Conservation (phyloP, 441 rosid species). For the Pelargonium australe region DNA sequence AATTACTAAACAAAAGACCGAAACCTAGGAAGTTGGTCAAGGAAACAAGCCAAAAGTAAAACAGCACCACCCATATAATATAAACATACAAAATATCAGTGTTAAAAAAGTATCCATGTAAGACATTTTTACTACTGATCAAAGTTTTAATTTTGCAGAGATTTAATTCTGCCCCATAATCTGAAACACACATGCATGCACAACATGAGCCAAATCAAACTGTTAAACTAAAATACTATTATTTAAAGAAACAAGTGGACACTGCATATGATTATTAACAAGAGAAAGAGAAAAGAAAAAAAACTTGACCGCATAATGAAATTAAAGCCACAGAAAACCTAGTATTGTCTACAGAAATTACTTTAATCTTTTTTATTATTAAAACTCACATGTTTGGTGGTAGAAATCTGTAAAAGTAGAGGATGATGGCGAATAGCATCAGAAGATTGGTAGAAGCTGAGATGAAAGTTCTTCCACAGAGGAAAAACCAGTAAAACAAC, state of each 20-base stretch:
- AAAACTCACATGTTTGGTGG: slow-evolving; percentile 56
- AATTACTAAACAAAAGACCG: neutral
- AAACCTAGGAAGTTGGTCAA: slow-evolving; percentile 3
- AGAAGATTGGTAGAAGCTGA: slow-evolving; percentile 69
- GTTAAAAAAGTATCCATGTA: neutral
- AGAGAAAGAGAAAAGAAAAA: too few relatives aligned
- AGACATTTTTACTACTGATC: neutral
- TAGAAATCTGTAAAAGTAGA: slow-evolving; percentile 51
- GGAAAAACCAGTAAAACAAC: slow-evolving; percentile 71
- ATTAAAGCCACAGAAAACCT: neutral
- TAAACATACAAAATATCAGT: neutral
- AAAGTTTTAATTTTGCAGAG: neutral
- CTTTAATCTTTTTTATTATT: slow-evolving; percentile 9
- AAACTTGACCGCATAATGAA: neutral
- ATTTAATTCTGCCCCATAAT: neutral
- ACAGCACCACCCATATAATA: slow-evolving; percentile 1
- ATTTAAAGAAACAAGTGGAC: too few relatives aligned
- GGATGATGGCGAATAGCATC: slow-evolving; percentile 38
- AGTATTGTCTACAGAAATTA: neutral
- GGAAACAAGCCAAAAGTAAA: slow-evolving; percentile 2
- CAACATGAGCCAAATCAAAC: neutral
- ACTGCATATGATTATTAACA: too few relatives aligned
- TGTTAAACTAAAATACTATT: neutral
- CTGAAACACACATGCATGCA: neutral
- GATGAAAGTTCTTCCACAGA: slow-evolving; percentile 57